Percentiles rank a stretch among this genome's conserved stretches.
Conservation (phyloP, 257 asterid species). For the Cynanchum wilfordii region DNA sequence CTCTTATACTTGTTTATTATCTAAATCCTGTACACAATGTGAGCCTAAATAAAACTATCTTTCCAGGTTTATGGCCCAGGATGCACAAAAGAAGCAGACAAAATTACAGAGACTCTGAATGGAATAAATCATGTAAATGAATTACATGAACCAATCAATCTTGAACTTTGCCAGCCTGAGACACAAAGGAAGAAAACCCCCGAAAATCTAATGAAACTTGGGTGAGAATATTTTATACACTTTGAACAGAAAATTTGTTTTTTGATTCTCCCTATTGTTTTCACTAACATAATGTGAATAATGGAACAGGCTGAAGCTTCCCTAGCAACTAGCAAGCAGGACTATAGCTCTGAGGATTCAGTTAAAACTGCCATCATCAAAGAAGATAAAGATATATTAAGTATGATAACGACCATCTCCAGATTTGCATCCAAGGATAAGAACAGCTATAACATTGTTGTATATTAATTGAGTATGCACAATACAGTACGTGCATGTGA, state of each 20-base stretch:
- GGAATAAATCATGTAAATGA: conserved; percentile 16
- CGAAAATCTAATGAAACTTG: conserved; percentile 14
- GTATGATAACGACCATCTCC: conserved; percentile 1
- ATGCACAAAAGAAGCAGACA: conserved; percentile 25
- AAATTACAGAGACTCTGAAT: conserved; percentile 15
- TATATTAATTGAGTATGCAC: background rate
- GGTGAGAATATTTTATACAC: conserved; percentile 19
- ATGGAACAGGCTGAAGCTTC: conserved; percentile 21
- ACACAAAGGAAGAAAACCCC: conserved; percentile 13
- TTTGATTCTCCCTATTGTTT: background rate
- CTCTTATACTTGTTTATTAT: background rate
- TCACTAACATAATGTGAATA: background rate
- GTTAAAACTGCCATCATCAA: conserved; percentile 1
- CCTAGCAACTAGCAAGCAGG: background rate
- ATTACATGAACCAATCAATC: conserved; percentile 22
- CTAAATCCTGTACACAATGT: background rate
- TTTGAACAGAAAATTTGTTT: no score
- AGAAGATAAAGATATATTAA: background rate
- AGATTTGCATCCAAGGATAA: background rate
- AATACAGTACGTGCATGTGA: conserved; percentile 1
- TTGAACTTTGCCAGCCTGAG: conserved; percentile 32
- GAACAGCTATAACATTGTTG: conserved; percentile 4
- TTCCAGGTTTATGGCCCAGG: conserved; percentile 39
- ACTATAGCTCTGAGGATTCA: background rate
- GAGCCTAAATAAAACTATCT: conserved; percentile 4